Conservation (phyloP, 169 alveolate genomes). For the Eimeria mitis region DNA sequence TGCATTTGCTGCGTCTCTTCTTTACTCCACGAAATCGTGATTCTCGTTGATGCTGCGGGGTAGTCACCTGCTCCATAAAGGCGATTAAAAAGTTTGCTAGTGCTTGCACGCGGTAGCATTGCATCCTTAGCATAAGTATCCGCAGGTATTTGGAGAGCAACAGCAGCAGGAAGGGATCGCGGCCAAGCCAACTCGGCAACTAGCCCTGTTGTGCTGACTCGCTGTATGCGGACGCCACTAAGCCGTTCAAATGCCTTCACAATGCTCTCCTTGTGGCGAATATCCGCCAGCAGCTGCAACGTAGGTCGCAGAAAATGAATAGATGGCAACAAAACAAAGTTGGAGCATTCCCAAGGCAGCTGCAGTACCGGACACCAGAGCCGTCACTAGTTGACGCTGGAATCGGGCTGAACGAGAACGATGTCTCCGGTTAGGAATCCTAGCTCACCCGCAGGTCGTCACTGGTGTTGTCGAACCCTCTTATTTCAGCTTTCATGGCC, state of each 20-base stretch:
- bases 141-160: slow-evolving; percentile 19
- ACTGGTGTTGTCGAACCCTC: slow-evolving; percentile 40
- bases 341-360: not conserved
- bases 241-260: slow-evolving; percentile 71
- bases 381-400: not conserved
- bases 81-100: not conserved
- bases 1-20: not conserved
- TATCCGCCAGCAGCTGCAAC: slow-evolving; percentile 76
- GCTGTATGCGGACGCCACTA: slow-evolving; percentile 58
- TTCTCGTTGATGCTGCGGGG: slow-evolving; percentile 32
- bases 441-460: slow-evolving; percentile 56
- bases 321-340: not conserved
- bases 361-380: not conserved
- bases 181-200: slow-evolving; percentile 77
- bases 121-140: not conserved
- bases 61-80: slow-evolving; percentile 16
- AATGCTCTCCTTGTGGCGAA: slow-evolving; percentile 74
- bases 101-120: not conserved
- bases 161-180: slow-evolving; percentile 65
- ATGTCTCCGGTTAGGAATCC: not conserved
- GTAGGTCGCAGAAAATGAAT: not conserved
- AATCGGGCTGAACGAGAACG: not conserved
- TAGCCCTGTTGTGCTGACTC: slow-evolving; percentile 61
- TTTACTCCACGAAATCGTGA: slow-evolving; percentile 35
- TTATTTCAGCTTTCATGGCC: slow-evolving; percentile 51